Conservation (phyloP, 768 basidiomycete genomes). For the Ramaria sp. region DNA sequence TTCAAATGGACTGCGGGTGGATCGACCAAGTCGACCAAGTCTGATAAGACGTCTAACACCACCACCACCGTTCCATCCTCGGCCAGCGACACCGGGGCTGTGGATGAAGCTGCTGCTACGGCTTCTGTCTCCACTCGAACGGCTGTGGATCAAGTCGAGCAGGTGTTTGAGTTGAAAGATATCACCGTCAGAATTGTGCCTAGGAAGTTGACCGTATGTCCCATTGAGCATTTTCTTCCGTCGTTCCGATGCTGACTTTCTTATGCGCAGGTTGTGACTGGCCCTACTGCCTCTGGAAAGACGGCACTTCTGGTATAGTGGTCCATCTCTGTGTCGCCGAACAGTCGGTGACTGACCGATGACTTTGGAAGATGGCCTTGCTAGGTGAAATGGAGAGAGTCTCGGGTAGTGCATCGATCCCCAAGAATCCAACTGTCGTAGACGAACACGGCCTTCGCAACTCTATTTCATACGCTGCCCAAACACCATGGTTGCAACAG, state of each 20-base stretch:
- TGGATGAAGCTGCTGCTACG: background rate
- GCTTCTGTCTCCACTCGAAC: background rate
- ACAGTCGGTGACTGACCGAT: background rate
- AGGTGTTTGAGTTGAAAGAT: constrained; percentile 22
- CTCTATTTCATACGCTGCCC: constrained; percentile 61
- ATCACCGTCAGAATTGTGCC: constrained; percentile 25
- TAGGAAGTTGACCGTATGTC: constrained; percentile 20
- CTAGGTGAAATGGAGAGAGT: constrained; percentile 16
- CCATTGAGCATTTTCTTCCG: background rate
- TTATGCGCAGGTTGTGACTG: constrained; percentile 21
- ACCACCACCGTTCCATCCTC: background rate
- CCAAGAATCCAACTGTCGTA: constrained; percentile 20
- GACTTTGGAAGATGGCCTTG: constrained; percentile 3
- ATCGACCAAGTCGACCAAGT: background rate
- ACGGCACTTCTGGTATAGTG: constrained; percentile 14
- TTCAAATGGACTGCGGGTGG: constrained; percentile 21
- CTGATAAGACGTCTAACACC: background rate
- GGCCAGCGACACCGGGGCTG: background rate
- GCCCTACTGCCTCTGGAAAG: constrained; percentile 26
- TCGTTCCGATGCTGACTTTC: background rate
- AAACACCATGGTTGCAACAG: constrained; percentile 60
- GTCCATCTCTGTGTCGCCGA: background rate
- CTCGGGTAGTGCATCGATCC: constrained; percentile 10
- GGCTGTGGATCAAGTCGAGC: background rate
- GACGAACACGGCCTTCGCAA: constrained; percentile 25